These are phyloP conservation scores for Tolypocladium amazonense DNA, from an alignment of 2,329 filamentous ascomycete species.

Conservation along the genomic window DNA sequence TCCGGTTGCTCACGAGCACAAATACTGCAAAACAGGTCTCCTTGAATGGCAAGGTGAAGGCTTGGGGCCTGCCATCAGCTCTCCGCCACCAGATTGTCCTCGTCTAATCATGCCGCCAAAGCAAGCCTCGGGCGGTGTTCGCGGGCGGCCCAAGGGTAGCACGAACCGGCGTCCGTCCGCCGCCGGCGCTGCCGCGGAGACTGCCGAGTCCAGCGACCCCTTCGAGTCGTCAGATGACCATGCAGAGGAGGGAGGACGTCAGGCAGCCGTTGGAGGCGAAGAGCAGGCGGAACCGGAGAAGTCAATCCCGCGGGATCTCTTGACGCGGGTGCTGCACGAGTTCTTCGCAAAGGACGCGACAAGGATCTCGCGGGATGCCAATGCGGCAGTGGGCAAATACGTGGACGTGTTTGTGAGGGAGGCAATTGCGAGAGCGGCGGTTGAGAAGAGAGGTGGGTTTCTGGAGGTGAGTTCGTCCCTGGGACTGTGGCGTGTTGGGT, in stretches of 20 bases:
- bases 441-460: conserved; percentile 60
- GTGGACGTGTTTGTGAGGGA: conserved; percentile 87
- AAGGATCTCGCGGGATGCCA: conserved; percentile 66
- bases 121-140: conserved; percentile 20
- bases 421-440: conserved; percentile 68
- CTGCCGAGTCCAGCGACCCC: conserved; percentile 20
- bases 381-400: conserved; percentile 69
- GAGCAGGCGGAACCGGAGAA: conserved; percentile 27
- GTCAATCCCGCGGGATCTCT: conserved; percentile 59
- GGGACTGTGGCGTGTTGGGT: background rate
- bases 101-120: conserved; percentile 30
- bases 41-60: background rate
- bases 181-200: conserved; percentile 9
- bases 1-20: background rate
- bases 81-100: background rate
- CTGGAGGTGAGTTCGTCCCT: conserved; percentile 50
- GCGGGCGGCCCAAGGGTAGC: conserved; percentile 23
- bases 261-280: conserved; percentile 11
- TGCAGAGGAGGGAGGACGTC: conserved; percentile 8
- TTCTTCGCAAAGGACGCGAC: conserved; percentile 65
- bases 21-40: background rate
- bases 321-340: conserved; percentile 69
- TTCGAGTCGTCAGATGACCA: conserved; percentile 25
- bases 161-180: conserved; percentile 13
- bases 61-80: too few species aligned